Base-by-base conservation (phyloP, 1,284 basidiomycete genomes). In the Papiliotrema terrestris region DNA sequence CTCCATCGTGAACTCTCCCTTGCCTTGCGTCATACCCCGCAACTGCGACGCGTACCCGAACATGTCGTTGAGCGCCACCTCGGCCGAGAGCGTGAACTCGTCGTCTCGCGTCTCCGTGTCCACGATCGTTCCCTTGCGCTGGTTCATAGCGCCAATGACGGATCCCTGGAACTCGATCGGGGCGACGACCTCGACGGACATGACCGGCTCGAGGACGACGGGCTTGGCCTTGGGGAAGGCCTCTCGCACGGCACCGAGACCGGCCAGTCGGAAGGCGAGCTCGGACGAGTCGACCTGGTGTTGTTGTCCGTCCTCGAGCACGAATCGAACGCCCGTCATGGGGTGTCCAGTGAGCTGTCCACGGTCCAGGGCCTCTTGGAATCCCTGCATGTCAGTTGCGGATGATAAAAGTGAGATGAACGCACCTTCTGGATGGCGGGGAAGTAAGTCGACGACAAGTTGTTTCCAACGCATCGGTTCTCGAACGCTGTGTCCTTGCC, bases 271-370 rank as follows among this genome's bases (percentile, higher is more conserved):
- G 84, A 98, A 99, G 38, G 96, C 94, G 61, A 98, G 78, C 75
- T 99, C 96, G 59, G 89, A 93, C 41, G 95, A 98, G 81, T 99
- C 96, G 66, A 96, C 92, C n/a, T 86, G 83, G 77, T 98, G 96
- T 73, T 85, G 88, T 4, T 84, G 86, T 76, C 96, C 96, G 72
- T 99, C 96, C 74, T 90, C 87, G 39, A 98, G 79, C 23, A 98
- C 86, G 69, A 98, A 85, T 45, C 90, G 86, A 59, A 87, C 87
- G 23, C 93, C 92, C 29, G 86, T 86, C 65, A 98, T 88, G 0
- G 84, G 82, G 75, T 96, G 93, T 11, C 96, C 96, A 2, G 91
- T 88, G 17, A 99, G 80, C 1, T 86, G 81, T 48, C 96, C 96
- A 72, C 96, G 94, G 75, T 92, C 89, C 41, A 96, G 78, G 8